A percentile compares a stretch with the other conserved stretches of the same genome.
phyloP scores from a whole-genome alignment of 805 yeast species.

The Zygoascus flipseniorum region DNA sequence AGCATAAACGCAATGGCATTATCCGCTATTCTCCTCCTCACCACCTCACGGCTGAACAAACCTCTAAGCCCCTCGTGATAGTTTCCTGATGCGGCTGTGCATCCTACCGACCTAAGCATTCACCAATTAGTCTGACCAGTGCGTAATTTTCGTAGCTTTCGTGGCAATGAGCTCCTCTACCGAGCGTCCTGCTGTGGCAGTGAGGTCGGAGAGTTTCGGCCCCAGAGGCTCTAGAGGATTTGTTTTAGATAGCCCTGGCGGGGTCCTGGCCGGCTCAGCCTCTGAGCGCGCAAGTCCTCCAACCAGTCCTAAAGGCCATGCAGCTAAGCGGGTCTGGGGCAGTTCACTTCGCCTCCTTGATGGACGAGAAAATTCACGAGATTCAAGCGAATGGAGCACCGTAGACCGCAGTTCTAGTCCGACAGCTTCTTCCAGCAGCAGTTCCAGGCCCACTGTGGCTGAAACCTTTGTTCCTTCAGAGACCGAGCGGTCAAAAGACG shows the following conservation, averaged over 20 bases:
- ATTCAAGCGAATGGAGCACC: not conserved
- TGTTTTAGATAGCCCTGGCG: not conserved
- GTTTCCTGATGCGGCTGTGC: not conserved
- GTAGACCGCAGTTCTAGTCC: not conserved
- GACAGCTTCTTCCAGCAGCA: not conserved
- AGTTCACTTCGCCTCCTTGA: too few relatives aligned
- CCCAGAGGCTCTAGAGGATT: not conserved
- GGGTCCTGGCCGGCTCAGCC: not conserved
- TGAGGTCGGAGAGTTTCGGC: not conserved
- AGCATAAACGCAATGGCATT: too few relatives aligned
- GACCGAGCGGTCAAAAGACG: constrained; percentile 9
- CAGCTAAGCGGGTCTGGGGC: too few relatives aligned
- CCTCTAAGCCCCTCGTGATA: not conserved
- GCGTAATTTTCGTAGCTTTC: not conserved
- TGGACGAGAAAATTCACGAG: not conserved
- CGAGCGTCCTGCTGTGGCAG: not conserved
- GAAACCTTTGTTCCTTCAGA: not conserved
- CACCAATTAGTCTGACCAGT: not conserved
- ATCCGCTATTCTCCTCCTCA: not conserved
- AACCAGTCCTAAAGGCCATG: too few relatives aligned
- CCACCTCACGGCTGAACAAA: not conserved
- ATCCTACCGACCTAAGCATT: not conserved
- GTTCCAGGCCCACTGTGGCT: not conserved
- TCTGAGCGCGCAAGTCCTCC: too few relatives aligned
- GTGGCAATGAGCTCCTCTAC: not conserved